Evolutionary conservation across 192 early-diverging fungal genomes (phyloP).

Genomic region (Piromyces finnis): DNA sequence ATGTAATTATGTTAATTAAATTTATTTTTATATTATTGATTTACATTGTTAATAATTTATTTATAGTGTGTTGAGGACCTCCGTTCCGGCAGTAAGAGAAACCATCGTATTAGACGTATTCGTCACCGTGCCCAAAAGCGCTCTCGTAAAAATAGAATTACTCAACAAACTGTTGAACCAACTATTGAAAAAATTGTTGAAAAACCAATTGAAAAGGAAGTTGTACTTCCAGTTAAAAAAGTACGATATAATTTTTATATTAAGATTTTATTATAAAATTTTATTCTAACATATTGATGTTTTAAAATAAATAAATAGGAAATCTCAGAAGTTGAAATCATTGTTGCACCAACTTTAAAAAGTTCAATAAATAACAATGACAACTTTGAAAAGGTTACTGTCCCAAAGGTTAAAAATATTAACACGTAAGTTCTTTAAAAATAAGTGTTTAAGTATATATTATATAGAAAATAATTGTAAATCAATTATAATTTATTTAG

Average conservation of each 20-base stretch:
- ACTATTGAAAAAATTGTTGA: too few species aligned
- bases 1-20: too few species aligned
- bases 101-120: slow-evolving; percentile 3
- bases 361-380: background rate
- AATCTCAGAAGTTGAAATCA: background rate
- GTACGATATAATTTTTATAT: too few species aligned
- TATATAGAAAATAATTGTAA: too few species aligned
- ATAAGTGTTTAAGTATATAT: too few species aligned
- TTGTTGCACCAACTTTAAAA: background rate
- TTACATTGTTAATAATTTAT: background rate
- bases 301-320: background rate
- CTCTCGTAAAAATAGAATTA: slow-evolving; percentile 4
- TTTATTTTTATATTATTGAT: too few species aligned
- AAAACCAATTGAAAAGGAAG: background rate
- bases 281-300: too few species aligned
- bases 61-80: slow-evolving; percentile 18
- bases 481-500: too few species aligned
- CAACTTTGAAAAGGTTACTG: background rate
- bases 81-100: slow-evolving; percentile 5
- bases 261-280: too few species aligned
- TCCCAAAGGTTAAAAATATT: background rate
- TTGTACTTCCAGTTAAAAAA: background rate
- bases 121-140: slow-evolving; percentile 19
- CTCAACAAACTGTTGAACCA: background rate
- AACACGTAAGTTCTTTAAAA: background rate